Conservation (phyloP, 2,329 filamentous ascomycete genomes). For the Hymenoscyphus fraxineus region DNA sequence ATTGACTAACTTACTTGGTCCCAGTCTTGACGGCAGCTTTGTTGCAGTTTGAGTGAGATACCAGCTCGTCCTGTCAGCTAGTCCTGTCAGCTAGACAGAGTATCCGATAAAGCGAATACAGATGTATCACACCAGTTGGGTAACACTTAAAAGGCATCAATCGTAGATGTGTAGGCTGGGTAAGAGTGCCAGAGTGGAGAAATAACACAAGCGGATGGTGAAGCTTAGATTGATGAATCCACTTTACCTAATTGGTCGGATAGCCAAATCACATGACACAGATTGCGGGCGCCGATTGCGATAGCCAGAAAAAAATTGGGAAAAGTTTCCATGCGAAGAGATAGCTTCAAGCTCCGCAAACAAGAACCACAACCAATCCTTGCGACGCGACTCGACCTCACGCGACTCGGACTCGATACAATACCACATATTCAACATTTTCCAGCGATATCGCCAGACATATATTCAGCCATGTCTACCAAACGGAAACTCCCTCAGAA, state of each 20-base stretch:
- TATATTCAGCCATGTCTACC: constrained; percentile 44
- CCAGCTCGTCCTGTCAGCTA: too few relatives aligned
- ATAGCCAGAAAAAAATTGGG: constrained; percentile 1
- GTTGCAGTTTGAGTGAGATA: too few relatives aligned
- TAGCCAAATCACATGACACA: background rate
- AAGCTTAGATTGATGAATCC: background rate
- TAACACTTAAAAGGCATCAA: too few relatives aligned
- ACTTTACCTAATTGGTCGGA: background rate
- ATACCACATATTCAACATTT: background rate
- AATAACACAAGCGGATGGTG: background rate
- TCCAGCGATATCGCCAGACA: background rate
- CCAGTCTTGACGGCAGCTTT: too few relatives aligned
- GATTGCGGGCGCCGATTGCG: constrained; percentile 2
- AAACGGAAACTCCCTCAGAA: constrained; percentile 58
- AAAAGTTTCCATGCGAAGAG: background rate
- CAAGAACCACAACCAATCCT: constrained; percentile 1
- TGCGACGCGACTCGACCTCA: background rate
- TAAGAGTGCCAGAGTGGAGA: too few relatives aligned
- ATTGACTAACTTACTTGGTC: too few relatives aligned
- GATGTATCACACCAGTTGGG: too few relatives aligned
- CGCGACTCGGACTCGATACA: background rate
- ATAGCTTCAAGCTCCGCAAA: constrained; percentile 4
- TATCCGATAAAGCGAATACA: too few relatives aligned
- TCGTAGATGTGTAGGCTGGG: too few relatives aligned
- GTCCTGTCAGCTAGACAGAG: too few relatives aligned